Base-by-base conservation (phyloP, 164 flowering plant species). In the Liriodendron chinense region DNA sequence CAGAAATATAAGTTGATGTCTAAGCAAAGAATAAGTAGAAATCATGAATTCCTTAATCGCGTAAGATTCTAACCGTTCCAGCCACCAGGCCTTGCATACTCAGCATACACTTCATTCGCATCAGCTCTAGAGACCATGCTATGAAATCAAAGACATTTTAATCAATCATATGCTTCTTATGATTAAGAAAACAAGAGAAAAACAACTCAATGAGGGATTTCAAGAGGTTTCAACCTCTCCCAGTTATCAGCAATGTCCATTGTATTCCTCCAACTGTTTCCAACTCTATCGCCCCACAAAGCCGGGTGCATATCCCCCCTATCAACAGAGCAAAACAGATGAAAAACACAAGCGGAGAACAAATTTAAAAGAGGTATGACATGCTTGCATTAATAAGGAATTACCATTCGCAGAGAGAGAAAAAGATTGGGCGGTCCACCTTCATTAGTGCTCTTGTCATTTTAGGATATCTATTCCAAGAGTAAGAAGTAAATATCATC, bases 251-350 rank as follows among this genome's bases (percentile, higher is more conserved):
- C 0, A 47, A 91, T 91, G 75, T 91, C 93, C 76, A 70, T 70
- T 4, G 95, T 91, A 21, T 93, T 91, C 81, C 93, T 86, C 93
- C 95, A 91, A 77, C 93, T 89, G 76, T 89, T 91, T 77, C 91
- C 91, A 8, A 89, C 78, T 43, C 57, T 74, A 23, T 76, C 80
- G 72, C 88, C 95, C 95, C 95, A 91, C 2, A 78, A 49, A 67
- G 93, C 89, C 43, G 92, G 93, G 69, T 91, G 85, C 81, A 81
- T 1, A 59, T 88, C 88, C 73, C 95, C 95, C 95, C 91, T 87
- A n/a, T 20, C 47, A 21, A 70, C 23, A 20, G 20, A 6, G 18
- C 0, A 47, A 21, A 56, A 34, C 7, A 65, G 14, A 34, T 34
- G 43, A 34, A 34, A 34, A 34, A 34, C 2, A 34, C 43, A 34